A percentile compares a stretch with the other conserved stretches of the same genome.
Conservation (phyloP, 1,284 basidiomycete genomes). For the Exobasidium cylindrosporum region DNA sequence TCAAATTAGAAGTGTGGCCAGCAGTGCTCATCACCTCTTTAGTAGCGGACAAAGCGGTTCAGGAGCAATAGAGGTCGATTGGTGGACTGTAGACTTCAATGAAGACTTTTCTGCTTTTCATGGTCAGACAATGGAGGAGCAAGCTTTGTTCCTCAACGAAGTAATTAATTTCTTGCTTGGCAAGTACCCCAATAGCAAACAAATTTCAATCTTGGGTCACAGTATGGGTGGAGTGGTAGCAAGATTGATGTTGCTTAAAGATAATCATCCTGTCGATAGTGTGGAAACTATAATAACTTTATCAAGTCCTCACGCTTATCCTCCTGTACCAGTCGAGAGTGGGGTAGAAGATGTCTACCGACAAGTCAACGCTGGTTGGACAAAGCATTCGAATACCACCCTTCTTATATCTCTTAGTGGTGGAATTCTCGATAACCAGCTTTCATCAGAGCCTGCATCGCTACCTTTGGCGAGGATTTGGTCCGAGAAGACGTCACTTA, state of each 20-base stretch:
- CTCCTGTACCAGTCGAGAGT: conserved; percentile 81
- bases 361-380: conserved; percentile 1
- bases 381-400: not conserved
- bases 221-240: conserved; percentile 99
- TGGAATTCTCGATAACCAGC: conserved; percentile 85
- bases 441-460: conserved; percentile 85
- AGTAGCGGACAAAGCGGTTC: conserved; percentile 14
- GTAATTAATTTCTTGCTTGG: conserved; percentile 75
- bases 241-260: conserved; percentile 65
- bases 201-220: conserved; percentile 73
- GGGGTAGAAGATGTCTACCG: conserved; percentile 73
- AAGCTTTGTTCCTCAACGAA: conserved; percentile 72
- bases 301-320: conserved; percentile 84
- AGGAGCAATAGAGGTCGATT: conserved; percentile 25
- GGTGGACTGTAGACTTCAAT: conserved; percentile 76
- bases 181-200: not conserved
- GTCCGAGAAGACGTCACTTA: conserved; percentile 54
- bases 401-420: conserved; percentile 85
- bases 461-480: conserved; percentile 58
- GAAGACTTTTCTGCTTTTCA: conserved; percentile 96
- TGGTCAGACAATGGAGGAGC: conserved; percentile 78
- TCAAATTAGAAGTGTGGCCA: conserved; percentile 91
- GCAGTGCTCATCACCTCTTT: conserved; percentile 78
- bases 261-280: conserved; percentile 52
- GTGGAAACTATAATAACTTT: conserved; percentile 84